phyloP scores from a whole-genome alignment of 768 basidiomycete genomes.

The Dentipellis fragilis region DNA sequence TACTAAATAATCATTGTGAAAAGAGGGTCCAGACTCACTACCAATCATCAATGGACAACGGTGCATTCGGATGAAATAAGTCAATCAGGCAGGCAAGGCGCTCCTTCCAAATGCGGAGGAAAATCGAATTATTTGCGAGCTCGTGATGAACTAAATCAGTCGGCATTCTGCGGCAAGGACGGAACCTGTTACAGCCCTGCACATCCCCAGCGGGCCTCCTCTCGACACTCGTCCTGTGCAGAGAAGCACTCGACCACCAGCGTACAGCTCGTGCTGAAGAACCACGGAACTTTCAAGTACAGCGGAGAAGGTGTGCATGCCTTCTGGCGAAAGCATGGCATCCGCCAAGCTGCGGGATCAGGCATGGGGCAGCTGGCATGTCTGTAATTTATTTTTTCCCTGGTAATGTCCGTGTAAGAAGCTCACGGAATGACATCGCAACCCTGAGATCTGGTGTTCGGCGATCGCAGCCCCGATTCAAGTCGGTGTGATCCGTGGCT shows the following conservation, averaged over 20 bases:
- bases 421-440: constrained; percentile 8
- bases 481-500: constrained; percentile 26
- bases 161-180: neutral
- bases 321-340: neutral
- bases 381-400: constrained; percentile 6
- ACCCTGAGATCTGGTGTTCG: constrained; percentile 18
- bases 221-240: neutral
- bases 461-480: constrained; percentile 22
- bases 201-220: neutral
- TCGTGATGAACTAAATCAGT: too few relatives aligned
- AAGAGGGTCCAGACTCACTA: neutral
- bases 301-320: neutral
- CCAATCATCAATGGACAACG: neutral
- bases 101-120: too few relatives aligned
- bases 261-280: neutral
- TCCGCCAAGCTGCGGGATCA: neutral
- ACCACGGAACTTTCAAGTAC: neutral
- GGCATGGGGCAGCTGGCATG: neutral
- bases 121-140: too few relatives aligned
- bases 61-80: too few relatives aligned
- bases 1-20: neutral
- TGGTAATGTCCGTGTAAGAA: constrained; percentile 12
- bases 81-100: too few relatives aligned
- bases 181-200: neutral
- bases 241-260: neutral